Conservation (phyloP, 2,329 filamentous ascomycete genomes). For the Aspergillus aculeatus region DNA sequence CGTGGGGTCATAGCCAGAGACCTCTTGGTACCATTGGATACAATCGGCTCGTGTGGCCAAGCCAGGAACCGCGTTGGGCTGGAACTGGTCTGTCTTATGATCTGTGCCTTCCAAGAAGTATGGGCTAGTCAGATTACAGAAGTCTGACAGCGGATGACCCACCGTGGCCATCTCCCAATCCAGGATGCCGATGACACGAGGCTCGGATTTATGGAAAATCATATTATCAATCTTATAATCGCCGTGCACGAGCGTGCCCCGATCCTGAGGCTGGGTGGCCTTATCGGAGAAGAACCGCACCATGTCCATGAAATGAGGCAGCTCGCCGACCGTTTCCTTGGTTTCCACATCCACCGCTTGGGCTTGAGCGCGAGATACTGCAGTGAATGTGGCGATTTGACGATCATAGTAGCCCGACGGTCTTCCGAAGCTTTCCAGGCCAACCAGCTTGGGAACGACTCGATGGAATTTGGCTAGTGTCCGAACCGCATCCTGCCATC, state of each 20-base stretch:
- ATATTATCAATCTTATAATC: conserved; percentile 96
- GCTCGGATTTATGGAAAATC: conserved; percentile 84
- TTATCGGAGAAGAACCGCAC: conserved; percentile 73
- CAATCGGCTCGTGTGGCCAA: conserved; percentile 61
- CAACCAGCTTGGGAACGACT: conserved; percentile 65
- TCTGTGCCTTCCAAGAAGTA: conserved; percentile 38
- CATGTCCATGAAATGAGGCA: conserved; percentile 81
- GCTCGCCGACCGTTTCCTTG: conserved; percentile 70
- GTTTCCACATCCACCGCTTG: conserved; percentile 74
- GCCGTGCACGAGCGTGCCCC: conserved; percentile 80
- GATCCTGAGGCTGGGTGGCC: conserved; percentile 70
- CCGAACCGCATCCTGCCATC: conserved; percentile 78
- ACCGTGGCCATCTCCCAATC: conserved; percentile 99
- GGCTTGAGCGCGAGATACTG: conserved; percentile 76
- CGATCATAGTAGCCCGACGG: conserved; percentile 76
- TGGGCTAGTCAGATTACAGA: conserved; percentile 69
- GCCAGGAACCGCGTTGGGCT: conserved; percentile 63
- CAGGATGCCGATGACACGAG: conserved; percentile 84
- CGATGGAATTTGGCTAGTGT: conserved; percentile 84
- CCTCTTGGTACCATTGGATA: conserved; percentile 64
- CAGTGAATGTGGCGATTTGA: conserved; percentile 78
- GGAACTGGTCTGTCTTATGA: conserved; percentile 52
- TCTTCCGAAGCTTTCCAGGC: conserved; percentile 72
- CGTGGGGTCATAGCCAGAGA: conserved; percentile 69
- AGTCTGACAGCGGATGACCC: conserved; percentile 89